Evolutionary conservation across 2,329 filamentous ascomycete species (phyloP).

Genomic region (Apiospora aurea): DNA sequence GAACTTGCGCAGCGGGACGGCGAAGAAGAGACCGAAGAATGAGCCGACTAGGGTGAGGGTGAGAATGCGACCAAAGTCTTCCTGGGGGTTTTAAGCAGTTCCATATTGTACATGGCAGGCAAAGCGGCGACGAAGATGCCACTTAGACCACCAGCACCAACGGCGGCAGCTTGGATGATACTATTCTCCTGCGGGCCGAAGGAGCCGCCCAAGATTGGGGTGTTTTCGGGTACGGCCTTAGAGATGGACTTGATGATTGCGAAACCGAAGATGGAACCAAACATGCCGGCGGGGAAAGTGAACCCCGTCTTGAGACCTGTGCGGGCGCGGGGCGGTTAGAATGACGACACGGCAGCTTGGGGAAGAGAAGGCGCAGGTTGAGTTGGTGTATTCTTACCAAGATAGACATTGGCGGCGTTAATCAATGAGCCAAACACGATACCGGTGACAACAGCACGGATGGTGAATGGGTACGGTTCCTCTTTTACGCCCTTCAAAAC

Average conservation of each 20-base stretch:
- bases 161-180: constrained; percentile 66
- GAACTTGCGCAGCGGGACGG: constrained; percentile 66
- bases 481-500: constrained; percentile 49
- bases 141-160: constrained; percentile 64
- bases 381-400: constrained; percentile 36
- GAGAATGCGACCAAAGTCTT: constrained; percentile 62
- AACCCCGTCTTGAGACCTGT: constrained; percentile 60
- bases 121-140: constrained; percentile 66
- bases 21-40: constrained; percentile 67
- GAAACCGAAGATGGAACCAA: constrained; percentile 55
- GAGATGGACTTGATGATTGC: constrained; percentile 63
- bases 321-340: neutral
- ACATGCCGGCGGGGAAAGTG: constrained; percentile 54
- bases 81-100: constrained; percentile 54
- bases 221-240: constrained; percentile 51
- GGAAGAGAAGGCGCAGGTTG: too few species aligned
- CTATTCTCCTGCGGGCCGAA: constrained; percentile 70
- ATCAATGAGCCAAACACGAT: constrained; percentile 64
- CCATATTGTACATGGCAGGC: constrained; percentile 65
- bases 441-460: constrained; percentile 62
- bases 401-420: constrained; percentile 68
- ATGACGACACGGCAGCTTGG: neutral
- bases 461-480: constrained; percentile 58
- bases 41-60: constrained; percentile 64
- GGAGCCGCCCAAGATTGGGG: constrained; percentile 59